Evolutionary conservation across 805 yeast genomes (phyloP).

Genomic region (Wickerhamomyces strasburgensis): DNA sequence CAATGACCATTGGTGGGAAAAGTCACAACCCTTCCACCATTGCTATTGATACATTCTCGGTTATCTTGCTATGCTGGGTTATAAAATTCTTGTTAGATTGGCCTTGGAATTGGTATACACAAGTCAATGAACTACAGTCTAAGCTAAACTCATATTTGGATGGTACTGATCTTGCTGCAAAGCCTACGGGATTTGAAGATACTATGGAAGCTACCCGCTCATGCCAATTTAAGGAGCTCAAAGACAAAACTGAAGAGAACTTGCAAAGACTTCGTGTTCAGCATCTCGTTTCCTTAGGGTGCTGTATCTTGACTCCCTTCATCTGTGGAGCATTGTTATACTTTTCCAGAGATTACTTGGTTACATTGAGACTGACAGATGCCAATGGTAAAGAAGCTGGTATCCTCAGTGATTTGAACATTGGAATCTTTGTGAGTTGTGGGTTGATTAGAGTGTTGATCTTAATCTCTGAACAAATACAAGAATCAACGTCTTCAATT

Average conservation of each 20-base stretch:
- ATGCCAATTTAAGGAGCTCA: slow-evolving; percentile 1
- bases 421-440: slow-evolving; percentile 33
- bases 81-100: slow-evolving; percentile 33
- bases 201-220: background rate
- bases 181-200: no score
- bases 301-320: slow-evolving; percentile 28
- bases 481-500: slow-evolving; percentile 16
- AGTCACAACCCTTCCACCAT: slow-evolving; percentile 16
- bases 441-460: slow-evolving; percentile 27
- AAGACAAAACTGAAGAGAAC: slow-evolving; percentile 2
- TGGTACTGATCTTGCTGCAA: background rate
- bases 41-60: slow-evolving; percentile 30
- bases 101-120: slow-evolving; percentile 39
- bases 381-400: slow-evolving; percentile 19
- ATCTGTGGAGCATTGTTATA: slow-evolving; percentile 26
- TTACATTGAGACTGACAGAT: slow-evolving; percentile 20
- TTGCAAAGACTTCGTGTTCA: slow-evolving; percentile 10
- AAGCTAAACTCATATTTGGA: slow-evolving; percentile 9
- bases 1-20: slow-evolving; percentile 11
- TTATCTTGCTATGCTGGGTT: slow-evolving; percentile 31
- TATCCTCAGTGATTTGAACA: slow-evolving; percentile 34
- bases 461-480: slow-evolving; percentile 16
- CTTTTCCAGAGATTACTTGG: slow-evolving; percentile 26
- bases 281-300: slow-evolving; percentile 21
- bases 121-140: slow-evolving; percentile 19